These are phyloP conservation scores for Volvox africanus DNA, from an alignment of 139 green algal species.

Conservation along the genomic window DNA sequence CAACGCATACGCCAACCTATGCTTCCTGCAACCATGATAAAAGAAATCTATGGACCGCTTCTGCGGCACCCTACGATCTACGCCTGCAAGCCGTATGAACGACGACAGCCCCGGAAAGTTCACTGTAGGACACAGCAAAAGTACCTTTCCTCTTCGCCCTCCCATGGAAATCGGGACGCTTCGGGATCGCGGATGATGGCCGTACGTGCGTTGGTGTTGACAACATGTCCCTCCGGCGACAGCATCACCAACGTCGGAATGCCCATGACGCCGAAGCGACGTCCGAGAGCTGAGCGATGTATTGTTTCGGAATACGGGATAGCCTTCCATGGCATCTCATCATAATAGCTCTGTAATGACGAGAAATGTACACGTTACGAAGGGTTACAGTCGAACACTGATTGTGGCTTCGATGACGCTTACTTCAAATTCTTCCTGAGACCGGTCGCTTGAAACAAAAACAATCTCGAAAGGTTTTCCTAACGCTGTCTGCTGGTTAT, in stretches of 20 bases:
- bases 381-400: neutral
- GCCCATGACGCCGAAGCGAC: conserved; percentile 51
- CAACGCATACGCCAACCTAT: too few relatives aligned
- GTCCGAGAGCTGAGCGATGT: neutral
- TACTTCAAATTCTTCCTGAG: conserved; percentile 58
- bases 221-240: conserved; percentile 48
- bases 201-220: conserved; percentile 58
- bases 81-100: neutral
- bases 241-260: conserved; percentile 63
- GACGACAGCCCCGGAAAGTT: neutral
- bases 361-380: neutral
- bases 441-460: conserved; percentile 65
- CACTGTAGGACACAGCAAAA: conserved; percentile 40
- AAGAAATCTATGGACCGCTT: too few relatives aligned
- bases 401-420: neutral
- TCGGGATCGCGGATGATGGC: conserved; percentile 55
- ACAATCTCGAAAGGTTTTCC: conserved; percentile 64
- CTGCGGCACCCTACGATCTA: too few relatives aligned
- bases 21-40: too few relatives aligned
- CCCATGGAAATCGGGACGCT: conserved; percentile 59
- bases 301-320: conserved; percentile 46
- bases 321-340: conserved; percentile 62
- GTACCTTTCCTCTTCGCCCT: conserved; percentile 54
- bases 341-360: conserved; percentile 53
- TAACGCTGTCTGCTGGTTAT: conserved; percentile 57